These are phyloP conservation scores for Sporothrix luriei DNA, from an alignment of 2,329 filamentous ascomycete species.

Conservation along the genomic window DNA sequence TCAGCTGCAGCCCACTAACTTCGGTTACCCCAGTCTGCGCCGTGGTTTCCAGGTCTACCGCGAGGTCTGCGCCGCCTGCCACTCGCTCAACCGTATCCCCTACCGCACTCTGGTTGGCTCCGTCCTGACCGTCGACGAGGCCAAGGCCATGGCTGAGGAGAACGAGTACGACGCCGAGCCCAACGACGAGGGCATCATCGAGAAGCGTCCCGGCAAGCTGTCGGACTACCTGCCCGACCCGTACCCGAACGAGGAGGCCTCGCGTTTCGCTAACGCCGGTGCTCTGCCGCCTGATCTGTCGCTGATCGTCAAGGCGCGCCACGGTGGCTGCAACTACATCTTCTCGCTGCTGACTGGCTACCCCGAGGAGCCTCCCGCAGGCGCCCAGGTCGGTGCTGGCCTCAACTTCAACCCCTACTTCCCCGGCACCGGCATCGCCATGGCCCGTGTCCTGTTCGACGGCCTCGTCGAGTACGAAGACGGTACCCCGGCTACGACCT, in stretches of 20 bases:
- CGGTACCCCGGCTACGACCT: conserved; percentile 87
- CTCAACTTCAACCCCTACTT: conserved; percentile 99
- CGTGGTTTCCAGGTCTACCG: conserved; percentile 99
- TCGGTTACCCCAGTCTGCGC: conserved; percentile 68
- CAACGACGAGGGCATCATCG: conserved; percentile 96
- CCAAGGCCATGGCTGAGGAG: conserved; percentile 95
- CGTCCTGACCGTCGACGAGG: conserved; percentile 94
- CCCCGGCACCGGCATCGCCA: conserved; percentile 97
- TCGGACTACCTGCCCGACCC: conserved; percentile 94
- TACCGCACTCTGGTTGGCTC: conserved; percentile 90
- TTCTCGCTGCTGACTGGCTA: conserved; percentile 97
- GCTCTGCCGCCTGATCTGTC: conserved; percentile 96
- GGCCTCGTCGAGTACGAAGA: conserved; percentile 98
- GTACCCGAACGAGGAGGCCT: conserved; percentile 99
- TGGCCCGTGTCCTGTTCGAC: conserved; percentile 98
- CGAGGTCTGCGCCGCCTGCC: conserved; percentile 96
- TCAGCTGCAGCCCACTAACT: conserved; percentile 23
- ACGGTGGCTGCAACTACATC: conserved; percentile 98
- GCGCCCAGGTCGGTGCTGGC: conserved; percentile 79
- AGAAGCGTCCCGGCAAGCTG: conserved; percentile 97
- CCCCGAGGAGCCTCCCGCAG: conserved; percentile 91
- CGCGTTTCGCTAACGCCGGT: conserved; percentile 96
- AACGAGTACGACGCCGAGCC: conserved; percentile 98
- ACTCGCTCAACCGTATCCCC: conserved; percentile 91
- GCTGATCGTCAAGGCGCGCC: conserved; percentile 95